A percentile compares a stretch with the other conserved stretches of the same genome.
Evolutionary conservation across 179 eudicot genomes (phyloP).

Genomic region (Corrigiola litoralis): DNA sequence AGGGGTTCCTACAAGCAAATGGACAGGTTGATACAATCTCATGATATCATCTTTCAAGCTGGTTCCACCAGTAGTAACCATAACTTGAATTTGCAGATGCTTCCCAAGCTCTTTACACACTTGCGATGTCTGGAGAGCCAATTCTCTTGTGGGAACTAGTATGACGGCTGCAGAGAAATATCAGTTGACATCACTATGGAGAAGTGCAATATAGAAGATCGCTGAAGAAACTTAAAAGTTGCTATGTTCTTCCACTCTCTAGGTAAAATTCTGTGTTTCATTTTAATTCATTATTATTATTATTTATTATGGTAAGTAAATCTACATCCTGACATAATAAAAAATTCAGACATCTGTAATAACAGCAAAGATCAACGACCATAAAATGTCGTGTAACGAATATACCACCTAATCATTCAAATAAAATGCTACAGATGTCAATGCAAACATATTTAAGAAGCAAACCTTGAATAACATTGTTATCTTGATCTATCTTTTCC

Average conservation of each 20-base stretch:
- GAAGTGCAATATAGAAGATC: not conserved
- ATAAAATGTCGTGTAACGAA: too few relatives aligned
- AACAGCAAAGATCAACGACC: too few relatives aligned
- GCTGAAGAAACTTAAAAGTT: not conserved
- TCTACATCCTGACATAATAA: too few relatives aligned
- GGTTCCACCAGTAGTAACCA: constrained; percentile 97
- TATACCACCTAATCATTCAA: not conserved
- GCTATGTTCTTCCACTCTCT: too few relatives aligned
- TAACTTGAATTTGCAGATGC: constrained; percentile 75
- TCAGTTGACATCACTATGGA: not conserved
- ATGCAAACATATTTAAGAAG: not conserved
- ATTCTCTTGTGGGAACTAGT: constrained; percentile 89
- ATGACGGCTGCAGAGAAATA: constrained; percentile 55
- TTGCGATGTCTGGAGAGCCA: constrained; percentile 96
- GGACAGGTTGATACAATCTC: constrained; percentile 91
- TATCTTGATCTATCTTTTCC: constrained; percentile 86
- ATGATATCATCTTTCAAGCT: constrained; percentile 91
- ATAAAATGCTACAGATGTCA: not conserved
- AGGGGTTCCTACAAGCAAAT: constrained; percentile 82
- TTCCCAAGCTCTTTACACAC: constrained; percentile 97
- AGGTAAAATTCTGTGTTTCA: too few relatives aligned
- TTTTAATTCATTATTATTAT: too few relatives aligned
- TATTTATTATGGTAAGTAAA: too few relatives aligned
- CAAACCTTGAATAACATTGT: constrained; percentile 83
- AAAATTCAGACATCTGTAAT: too few relatives aligned